Conservation (phyloP, 2,329 filamentous ascomycete genomes). For the Berkeleyomyces basicola region DNA sequence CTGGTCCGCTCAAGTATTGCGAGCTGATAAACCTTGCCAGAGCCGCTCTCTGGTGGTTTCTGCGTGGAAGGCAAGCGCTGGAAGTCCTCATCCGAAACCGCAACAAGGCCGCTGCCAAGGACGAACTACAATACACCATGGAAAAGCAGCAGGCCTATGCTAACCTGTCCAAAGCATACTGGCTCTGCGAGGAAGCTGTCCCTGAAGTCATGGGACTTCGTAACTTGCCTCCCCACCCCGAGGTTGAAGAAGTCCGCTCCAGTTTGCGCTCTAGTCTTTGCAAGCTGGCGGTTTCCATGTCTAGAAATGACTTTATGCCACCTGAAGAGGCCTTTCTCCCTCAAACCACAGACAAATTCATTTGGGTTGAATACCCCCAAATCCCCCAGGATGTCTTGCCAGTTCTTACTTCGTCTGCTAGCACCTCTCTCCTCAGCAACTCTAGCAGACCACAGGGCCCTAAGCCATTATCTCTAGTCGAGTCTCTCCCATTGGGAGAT, state of each 20-base stretch:
- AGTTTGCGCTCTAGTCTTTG: slow-evolving; percentile 47
- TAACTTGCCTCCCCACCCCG: slow-evolving; percentile 26
- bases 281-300: slow-evolving; percentile 67
- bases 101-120: slow-evolving; percentile 30
- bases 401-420: slow-evolving; percentile 36
- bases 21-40: slow-evolving; percentile 52
- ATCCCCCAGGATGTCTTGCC: slow-evolving; percentile 56
- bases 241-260: slow-evolving; percentile 37
- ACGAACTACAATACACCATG: slow-evolving; percentile 37
- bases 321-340: slow-evolving; percentile 52
- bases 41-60: slow-evolving; percentile 75
- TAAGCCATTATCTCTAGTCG: slow-evolving; percentile 32
- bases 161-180: slow-evolving; percentile 71
- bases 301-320: slow-evolving; percentile 63
- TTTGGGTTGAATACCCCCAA: slow-evolving; percentile 65
- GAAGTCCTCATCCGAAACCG: slow-evolving; percentile 55
- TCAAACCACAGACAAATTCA: slow-evolving; percentile 60
- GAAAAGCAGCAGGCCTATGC: slow-evolving; percentile 62
- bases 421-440: slow-evolving; percentile 29
- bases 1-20: slow-evolving; percentile 47
- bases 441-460: slow-evolving; percentile 31
- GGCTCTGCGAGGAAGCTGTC: slow-evolving; percentile 48
- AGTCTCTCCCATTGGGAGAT: slow-evolving; percentile 64
- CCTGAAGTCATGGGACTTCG: slow-evolving; percentile 32
- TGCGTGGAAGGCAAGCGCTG: slow-evolving; percentile 60